phyloP scores from a whole-genome alignment of 306 rosid species.

The Alnus glutinosa region DNA sequence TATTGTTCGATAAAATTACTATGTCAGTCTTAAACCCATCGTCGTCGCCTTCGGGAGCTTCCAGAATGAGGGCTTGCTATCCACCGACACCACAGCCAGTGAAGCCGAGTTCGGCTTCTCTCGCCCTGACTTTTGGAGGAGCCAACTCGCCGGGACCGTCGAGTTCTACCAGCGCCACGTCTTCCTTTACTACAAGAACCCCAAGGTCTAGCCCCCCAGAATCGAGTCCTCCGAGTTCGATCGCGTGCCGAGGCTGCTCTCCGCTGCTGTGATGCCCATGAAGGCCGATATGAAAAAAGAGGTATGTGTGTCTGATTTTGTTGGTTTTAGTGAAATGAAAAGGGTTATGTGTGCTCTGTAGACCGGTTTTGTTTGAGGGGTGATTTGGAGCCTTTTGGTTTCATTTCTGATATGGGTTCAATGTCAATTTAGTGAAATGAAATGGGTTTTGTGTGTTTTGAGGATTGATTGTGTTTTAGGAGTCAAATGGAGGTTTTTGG shows the following conservation, averaged over 20 bases:
- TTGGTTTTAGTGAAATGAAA: background rate
- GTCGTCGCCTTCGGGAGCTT: conserved; percentile 84
- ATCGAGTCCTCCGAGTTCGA: conserved; percentile 97
- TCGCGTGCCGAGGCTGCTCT: conserved; percentile 86
- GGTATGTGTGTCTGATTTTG: conserved; percentile 35
- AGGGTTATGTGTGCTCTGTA: background rate
- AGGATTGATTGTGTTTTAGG: conserved; percentile 11
- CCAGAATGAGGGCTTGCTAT: conserved; percentile 69
- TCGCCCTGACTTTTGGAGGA: conserved; percentile 62
- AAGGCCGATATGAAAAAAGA: conserved; percentile 71
- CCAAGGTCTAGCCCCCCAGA: conserved; percentile 81
- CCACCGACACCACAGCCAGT: conserved; percentile 12
- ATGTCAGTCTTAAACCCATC: too few relatives aligned
- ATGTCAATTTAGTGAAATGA: background rate
- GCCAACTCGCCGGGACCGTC: conserved; percentile 73
- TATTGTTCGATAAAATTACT: too few relatives aligned
- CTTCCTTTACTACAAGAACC: conserved; percentile 85
- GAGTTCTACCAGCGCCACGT: conserved; percentile 75
- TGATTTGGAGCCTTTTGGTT: background rate
- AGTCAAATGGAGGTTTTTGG: background rate
- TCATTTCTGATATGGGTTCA: background rate
- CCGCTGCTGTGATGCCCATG: conserved; percentile 74
- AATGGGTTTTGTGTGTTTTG: conserved; percentile 4
- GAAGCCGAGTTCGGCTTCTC: conserved; percentile 78
- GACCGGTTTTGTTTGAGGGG: background rate